Base-by-base conservation (phyloP, 495 filamentous ascomycete genomes). In the Daldinia caldariorum region DNA sequence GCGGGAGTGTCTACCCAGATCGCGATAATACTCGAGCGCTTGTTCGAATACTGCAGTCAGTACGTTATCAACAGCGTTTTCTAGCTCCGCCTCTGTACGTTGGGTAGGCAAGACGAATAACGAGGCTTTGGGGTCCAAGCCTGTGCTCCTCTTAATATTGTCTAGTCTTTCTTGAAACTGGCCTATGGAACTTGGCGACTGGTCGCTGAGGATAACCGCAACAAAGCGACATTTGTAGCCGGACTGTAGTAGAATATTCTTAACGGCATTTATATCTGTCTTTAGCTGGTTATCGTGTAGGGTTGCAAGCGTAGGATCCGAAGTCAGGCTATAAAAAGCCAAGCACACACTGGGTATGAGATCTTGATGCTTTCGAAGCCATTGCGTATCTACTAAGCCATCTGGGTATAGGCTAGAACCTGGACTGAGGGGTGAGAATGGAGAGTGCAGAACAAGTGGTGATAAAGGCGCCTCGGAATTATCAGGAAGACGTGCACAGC, bases 221-320 rank as follows among this genome's bases (percentile, higher is more conserved):
- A 90, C 84, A 74, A 93, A 87, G 16, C 87, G 85, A 53, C 87
- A 89, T 77, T 88, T 92, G 79, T 92, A 91, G 4, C 89, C 89
- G 7, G 91, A 91, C 35, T 86, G 83, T 58, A 77, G 75, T 71
- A 94, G 84, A 34, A 87, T 81, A 49, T 83, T 86, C 73, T 91
- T 92, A 60, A 93, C 79, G 29, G 84, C 83, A 77, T 92, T 94
- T 67, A 97, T 92, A 66, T 97, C 92, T 2, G 89, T 89, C 76
- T 97, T 97, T 18, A 97, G 83, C 75, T 94, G 87, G 76, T 96
- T 96, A 76, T 97, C 94, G 62, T 89, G 84, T 4, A 92, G 74
- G 14, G 88, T 92, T 49, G 89, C 88, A 66, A 89, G 87, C 14
- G 84, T 89, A 2, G 86, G 83, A 69, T 97, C 91, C 14, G 89